Evolutionary conservation across 1,284 basidiomycete genomes (phyloP), one percentile per base, ranked within the genome.

Genomic region (Xerocomus minutiporus): DNA sequence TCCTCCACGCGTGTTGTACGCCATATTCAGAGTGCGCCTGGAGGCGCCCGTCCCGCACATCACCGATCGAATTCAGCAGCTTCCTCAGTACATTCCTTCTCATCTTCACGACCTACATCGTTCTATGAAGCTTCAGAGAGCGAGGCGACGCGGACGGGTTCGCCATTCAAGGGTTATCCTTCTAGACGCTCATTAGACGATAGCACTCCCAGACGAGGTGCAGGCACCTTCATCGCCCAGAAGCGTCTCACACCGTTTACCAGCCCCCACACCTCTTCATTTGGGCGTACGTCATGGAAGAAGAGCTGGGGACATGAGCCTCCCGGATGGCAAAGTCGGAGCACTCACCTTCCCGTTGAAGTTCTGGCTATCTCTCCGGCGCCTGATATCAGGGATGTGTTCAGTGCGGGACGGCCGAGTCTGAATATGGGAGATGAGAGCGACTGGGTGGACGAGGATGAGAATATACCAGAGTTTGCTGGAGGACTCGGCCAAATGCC

Each of bases 371-470:
- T 88, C 46, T 83, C 78, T 0, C 81, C 83, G 12, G 73, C 74
- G 1, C 71, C 71, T 4, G 86, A 88, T 32, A 78, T 91, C 34
- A 76, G 88, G 20, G 88, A 91, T 58, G 88, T 91, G 28, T 90
- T 91, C 60, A 81, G 84, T 41, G 55, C 28, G 3, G 82, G 83
- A 3, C 71, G 84, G 56, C 77, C 77, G 48, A 81, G 82, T 29
- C 64, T 82, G 46, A 81, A 66, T 57, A 68, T 79, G 51, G 83
- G 84, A 8, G 88, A 90, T 61, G 88, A 91, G 60, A 84, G 83
- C 41, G 88, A 91, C 55, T 91, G 88, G 88, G 83, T 89, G 5
- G 88, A 91, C 62, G 86, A 90, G 60, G 89, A 91, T 40, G 87
- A 90, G 25, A 88, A 91, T 58, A 69, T 80, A 34, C 81, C 83